Evolutionary conservation across 2,329 filamentous ascomycete genomes (phyloP).

Genomic region (Arachnopeziza araneosa): DNA sequence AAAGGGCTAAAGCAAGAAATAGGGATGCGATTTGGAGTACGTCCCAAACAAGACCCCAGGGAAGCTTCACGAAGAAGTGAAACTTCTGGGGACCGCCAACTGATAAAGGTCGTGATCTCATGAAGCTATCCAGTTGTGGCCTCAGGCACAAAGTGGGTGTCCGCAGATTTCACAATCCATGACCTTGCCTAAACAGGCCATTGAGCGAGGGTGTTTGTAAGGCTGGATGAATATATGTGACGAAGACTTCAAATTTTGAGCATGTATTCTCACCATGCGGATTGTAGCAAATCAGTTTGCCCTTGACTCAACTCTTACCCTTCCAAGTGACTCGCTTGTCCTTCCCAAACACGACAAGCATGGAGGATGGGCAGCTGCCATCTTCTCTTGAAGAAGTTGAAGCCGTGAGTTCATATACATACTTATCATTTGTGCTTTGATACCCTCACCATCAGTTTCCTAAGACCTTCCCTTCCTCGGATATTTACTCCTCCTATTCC

Average conservation of each 20-base stretch:
- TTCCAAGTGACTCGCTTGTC: constrained; percentile 5
- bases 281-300: not conserved
- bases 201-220: not conserved
- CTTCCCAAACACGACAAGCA: constrained; percentile 13
- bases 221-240: not conserved
- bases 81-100: not conserved
- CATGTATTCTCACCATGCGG: not conserved
- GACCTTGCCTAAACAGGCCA: not conserved
- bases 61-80: not conserved
- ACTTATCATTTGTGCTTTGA: not conserved
- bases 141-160: not conserved
- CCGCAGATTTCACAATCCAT: not conserved
- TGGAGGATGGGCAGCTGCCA: constrained; percentile 19
- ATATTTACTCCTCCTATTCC: not conserved
- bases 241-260: not conserved
- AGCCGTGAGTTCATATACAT: constrained; percentile 18
- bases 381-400: constrained; percentile 29
- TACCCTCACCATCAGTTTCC: not conserved
- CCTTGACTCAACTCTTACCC: not conserved
- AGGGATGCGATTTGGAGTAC: not conserved
- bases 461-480: not conserved
- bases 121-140: not conserved
- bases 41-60: not conserved
- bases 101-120: not conserved
- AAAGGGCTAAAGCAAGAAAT: not conserved